phyloP scores from a whole-genome alignment of 1,284 basidiomycete species.

The Ganoderma lucidum region DNA sequence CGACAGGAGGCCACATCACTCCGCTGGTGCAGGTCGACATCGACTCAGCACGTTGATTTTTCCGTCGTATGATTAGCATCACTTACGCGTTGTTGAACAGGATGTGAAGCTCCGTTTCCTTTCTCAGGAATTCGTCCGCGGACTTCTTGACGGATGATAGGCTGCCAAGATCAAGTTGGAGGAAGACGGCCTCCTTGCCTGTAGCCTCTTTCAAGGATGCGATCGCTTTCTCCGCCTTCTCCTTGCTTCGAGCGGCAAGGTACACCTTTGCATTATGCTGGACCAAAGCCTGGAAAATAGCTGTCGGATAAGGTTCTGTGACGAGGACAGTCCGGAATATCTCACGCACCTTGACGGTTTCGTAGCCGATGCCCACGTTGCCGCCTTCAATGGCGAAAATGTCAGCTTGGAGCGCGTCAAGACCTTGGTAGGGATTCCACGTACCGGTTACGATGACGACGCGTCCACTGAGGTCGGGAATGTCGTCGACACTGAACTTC shows the following conservation, averaged over 20 bases:
- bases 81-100: slow-evolving; percentile 62
- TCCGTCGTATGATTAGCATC: slow-evolving; percentile 3
- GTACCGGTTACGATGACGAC: slow-evolving; percentile 53
- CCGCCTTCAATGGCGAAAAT: slow-evolving; percentile 38
- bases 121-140: slow-evolving; percentile 51
- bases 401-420: background rate
- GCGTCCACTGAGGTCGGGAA: slow-evolving; percentile 60
- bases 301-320: background rate
- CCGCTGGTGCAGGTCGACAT: slow-evolving; percentile 43
- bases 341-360: slow-evolving; percentile 39
- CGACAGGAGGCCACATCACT: slow-evolving; percentile 51
- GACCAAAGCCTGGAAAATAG: slow-evolving; percentile 45
- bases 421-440: background rate
- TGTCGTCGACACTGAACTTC: slow-evolving; percentile 52
- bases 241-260: slow-evolving; percentile 51
- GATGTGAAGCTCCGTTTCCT: slow-evolving; percentile 57
- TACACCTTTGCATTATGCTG: slow-evolving; percentile 59
- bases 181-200: slow-evolving; percentile 48
- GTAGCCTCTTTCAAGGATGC: slow-evolving; percentile 47
- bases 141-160: slow-evolving; percentile 50
- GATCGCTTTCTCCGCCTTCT: slow-evolving; percentile 54
- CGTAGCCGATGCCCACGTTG: slow-evolving; percentile 52
- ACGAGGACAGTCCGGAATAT: background rate
- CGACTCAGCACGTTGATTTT: background rate
- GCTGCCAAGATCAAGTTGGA: slow-evolving; percentile 58